phyloP scores from a whole-genome alignment of 768 basidiomycete genomes.

The Panaeolus cyanescens region DNA sequence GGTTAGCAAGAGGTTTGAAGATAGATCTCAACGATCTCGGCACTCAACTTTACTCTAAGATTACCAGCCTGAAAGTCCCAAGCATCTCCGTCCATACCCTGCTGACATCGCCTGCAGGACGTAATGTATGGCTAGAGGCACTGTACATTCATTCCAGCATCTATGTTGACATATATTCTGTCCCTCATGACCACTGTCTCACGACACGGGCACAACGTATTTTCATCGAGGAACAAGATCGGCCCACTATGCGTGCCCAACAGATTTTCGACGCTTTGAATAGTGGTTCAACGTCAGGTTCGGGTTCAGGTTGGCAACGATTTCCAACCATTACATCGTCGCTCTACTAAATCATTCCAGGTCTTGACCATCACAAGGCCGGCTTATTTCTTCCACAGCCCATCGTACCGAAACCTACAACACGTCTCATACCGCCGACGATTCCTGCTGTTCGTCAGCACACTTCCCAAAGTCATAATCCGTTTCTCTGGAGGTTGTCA shows the following conservation, averaged over 20 bases:
- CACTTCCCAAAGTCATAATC: neutral
- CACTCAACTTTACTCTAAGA: constrained; percentile 64
- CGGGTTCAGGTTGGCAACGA: constrained; percentile 10
- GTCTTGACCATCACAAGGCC: constrained; percentile 39
- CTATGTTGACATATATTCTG: constrained; percentile 69
- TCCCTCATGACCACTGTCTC: constrained; percentile 57
- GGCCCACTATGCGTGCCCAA: constrained; percentile 60
- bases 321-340: neutral
- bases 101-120: constrained; percentile 37
- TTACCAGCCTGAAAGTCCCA: constrained; percentile 62
- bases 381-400: constrained; percentile 49
- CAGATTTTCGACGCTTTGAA: constrained; percentile 45
- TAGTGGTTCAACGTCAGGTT: constrained; percentile 10
- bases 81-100: constrained; percentile 51
- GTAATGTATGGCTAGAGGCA: constrained; percentile 68
- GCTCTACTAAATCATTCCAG: constrained; percentile 16
- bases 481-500: constrained; percentile 21
- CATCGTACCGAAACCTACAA: constrained; percentile 31
- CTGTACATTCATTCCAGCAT: constrained; percentile 52
- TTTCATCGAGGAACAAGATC: constrained; percentile 76
- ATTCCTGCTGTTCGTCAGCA: constrained; percentile 1
- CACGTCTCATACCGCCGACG: constrained; percentile 12
- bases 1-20: constrained; percentile 58
- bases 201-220: constrained; percentile 54
- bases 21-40: constrained; percentile 78